Base-by-base conservation (phyloP, 192 early-diverging fungal genomes). In the Dissophora globulifera region DNA sequence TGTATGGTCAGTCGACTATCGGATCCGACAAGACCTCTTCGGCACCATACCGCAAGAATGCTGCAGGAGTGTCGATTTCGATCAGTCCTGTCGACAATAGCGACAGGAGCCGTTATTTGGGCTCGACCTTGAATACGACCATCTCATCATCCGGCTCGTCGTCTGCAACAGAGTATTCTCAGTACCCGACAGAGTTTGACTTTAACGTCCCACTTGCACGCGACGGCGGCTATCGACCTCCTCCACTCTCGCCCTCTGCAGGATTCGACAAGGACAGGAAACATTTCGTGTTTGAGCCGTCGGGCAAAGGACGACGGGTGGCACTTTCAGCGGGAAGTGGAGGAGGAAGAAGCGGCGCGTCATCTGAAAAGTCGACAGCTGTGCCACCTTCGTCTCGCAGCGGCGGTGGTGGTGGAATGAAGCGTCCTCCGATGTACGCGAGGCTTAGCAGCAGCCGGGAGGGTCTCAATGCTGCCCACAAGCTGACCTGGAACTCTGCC, bases 401-500 rank as follows among this genome's bases (percentile, higher is more conserved):
- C 17, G 41, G 46, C 4, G 43, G 43, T 20, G 29, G n/a, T 15
- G 57, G 72, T n/a, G n/a, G n/a, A n/a, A n/a, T n/a, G n/a, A n/a
- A n/a, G n/a, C n/a, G n/a, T 0, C 64, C 63, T 42, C 72, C 52
- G 0, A 40, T 76, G 47, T 45, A 48, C 38, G 58, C 12, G n/a
- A 25, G 35, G 15, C 45, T 48, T 10, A 76, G 49, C 23, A 76
- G 58, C 20, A 52, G 58, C 17, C 56, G 64, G 11, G 56, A 42
- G 13, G 55, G 49, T 0, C 6, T 67, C 4, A 50, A 20, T 13
- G n/a, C n/a, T n/a, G 48, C 32, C 6, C 50, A 61, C 46, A 76
- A 76, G 17, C 52, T 76, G 35, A 76, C 72, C 15, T 76, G 72
- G 72, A 76, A 76, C 40, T 76, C 72, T 52, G 72, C 58, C 5